Evolutionary conservation across 306 rosid genomes (phyloP).

Genomic region (Acacia acuminata): DNA sequence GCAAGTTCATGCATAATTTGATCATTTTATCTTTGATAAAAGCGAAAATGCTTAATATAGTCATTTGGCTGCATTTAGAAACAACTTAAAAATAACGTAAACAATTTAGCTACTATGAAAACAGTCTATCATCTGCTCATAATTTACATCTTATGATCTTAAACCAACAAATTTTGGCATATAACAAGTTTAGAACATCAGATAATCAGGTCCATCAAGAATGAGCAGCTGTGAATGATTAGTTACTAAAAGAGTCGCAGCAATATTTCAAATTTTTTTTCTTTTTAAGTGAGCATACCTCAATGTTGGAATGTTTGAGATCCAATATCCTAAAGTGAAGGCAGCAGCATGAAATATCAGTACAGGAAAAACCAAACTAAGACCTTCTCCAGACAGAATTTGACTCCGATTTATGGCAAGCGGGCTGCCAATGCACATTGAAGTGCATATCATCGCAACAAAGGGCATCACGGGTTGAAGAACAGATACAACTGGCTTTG

Average conservation of each 20-base stretch:
- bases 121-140: background rate
- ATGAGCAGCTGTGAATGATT: background rate
- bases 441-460: conserved; percentile 95
- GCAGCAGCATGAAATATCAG: conserved; percentile 76
- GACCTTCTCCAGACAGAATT: conserved; percentile 79
- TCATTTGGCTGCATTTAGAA: conserved; percentile 7
- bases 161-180: conserved; percentile 7
- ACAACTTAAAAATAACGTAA: background rate
- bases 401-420: conserved; percentile 80
- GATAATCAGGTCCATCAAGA: background rate
- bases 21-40: conserved; percentile 6
- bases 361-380: conserved; percentile 72
- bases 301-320: conserved; percentile 62
- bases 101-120: background rate
- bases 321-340: conserved; percentile 84
- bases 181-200: background rate
- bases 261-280: background rate
- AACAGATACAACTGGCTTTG: conserved; percentile 76
- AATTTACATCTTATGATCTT: background rate
- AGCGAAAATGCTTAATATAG: conserved; percentile 13
- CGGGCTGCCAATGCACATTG: conserved; percentile 96
- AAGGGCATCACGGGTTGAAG: conserved; percentile 92
- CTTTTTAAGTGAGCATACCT: conserved; percentile 56
- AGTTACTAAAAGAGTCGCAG: background rate
- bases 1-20: conserved; percentile 14